Evolutionary conservation across 306 rosid genomes (phyloP), one percentile per base, ranked within the genome.

Genomic region (Cucurbita maxima): DNA sequence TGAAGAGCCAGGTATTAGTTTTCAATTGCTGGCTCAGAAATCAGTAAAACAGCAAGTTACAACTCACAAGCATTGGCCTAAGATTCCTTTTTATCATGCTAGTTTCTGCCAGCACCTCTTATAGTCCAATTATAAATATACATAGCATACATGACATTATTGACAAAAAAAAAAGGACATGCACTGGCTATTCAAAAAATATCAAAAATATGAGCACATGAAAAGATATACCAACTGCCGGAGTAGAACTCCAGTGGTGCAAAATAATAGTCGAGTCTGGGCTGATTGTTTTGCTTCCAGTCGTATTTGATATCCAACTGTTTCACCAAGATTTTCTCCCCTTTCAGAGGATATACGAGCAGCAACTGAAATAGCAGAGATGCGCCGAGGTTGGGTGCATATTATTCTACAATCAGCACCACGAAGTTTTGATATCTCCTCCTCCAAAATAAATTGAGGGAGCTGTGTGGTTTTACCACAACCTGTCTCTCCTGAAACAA

Each of bases 401-500:
- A 93, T 85, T 74, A 93, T 85, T 80, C 85, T 79, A 83, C 98
- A 93, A 57, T 82, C 86, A 73, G 96, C 88, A 81, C 98, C 98
- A 61, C 83, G 89, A 68, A 86, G 71, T 79, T 76, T 50, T 4
- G 86, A 85, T 72, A 88, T 85, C 82, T 93, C 96, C 68, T 90
- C 92, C 79, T 90, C 98, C 61, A 93, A 79, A 82, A 93, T 93
- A 77, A 90, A 93, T 59, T 88, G 98, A 70, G 98, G 90, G 68
- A 90, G 88, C 76, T 90, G 98, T 4, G 98, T 93, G 82, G 98
- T 93, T 83, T 93, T 93, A 64, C 98, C 98, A 78, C 97, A 90
- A 67, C 98, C 97, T 61, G 98, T 93, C 89, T 87, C 97, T 82
- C 98, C 98, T 43, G 98, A 93, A 87, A 93, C 96, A 84, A 93